Conservation (phyloP, 768 basidiomycete species). For the Russula virescens region DNA sequence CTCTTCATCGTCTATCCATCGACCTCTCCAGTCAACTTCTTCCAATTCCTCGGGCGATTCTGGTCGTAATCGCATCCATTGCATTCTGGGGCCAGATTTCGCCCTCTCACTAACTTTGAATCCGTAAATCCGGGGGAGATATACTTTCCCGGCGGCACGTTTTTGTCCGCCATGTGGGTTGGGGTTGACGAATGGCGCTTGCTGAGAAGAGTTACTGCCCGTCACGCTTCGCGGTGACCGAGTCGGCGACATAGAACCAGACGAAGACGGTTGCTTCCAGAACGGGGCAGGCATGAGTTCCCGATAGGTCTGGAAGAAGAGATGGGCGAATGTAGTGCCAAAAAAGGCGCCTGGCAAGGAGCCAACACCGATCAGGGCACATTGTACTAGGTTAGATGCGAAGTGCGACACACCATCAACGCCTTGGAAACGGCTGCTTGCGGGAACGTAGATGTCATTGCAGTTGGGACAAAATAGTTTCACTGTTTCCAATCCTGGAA, state of each 20-base stretch:
- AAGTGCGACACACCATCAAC: slow-evolving; percentile 71
- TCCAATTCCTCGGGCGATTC: slow-evolving; percentile 76
- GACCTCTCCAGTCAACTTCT: slow-evolving; percentile 83
- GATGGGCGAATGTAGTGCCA: slow-evolving; percentile 96
- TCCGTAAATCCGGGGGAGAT: slow-evolving; percentile 90
- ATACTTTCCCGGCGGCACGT: slow-evolving; percentile 78
- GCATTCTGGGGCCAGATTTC: slow-evolving; percentile 93
- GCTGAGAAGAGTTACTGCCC: slow-evolving; percentile 41
- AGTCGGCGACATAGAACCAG: slow-evolving; percentile 46
- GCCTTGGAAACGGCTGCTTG: slow-evolving; percentile 90
- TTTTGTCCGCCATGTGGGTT: slow-evolving; percentile 89
- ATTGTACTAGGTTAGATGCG: background rate
- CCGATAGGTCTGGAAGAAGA: slow-evolving; percentile 97
- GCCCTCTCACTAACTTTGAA: slow-evolving; percentile 97
- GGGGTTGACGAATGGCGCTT: slow-evolving; percentile 70
- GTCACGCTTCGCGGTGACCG: slow-evolving; percentile 48
- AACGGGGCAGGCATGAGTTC: slow-evolving; percentile 93
- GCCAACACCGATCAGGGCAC: background rate
- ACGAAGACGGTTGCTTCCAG: slow-evolving; percentile 62
- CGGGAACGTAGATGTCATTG: slow-evolving; percentile 93
- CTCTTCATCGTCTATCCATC: slow-evolving; percentile 80
- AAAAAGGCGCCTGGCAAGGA: slow-evolving; percentile 83
- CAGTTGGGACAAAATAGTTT: slow-evolving; percentile 98
- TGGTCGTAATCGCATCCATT: slow-evolving; percentile 88
- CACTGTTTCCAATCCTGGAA: slow-evolving; percentile 95